A percentile compares a stretch with the other conserved stretches of the same genome.
Conservation (phyloP, 129 eudicot species). For the Flaveria bidentis region DNA sequence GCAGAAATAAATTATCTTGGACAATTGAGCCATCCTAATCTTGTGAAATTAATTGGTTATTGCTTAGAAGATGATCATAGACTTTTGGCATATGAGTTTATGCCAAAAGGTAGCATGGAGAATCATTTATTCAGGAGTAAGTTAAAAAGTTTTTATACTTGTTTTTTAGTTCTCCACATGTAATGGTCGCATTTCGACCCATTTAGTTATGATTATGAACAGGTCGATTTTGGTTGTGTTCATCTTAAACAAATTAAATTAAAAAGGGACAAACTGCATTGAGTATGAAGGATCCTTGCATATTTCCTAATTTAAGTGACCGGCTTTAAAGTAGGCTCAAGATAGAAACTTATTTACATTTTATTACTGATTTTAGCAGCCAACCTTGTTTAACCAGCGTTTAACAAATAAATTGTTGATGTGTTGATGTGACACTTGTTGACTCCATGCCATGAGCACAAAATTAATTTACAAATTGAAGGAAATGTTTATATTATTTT, state of each 20-base stretch:
- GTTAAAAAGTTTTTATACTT: conserved; percentile 26
- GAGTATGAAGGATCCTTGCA: too few relatives aligned
- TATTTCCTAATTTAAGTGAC: too few relatives aligned
- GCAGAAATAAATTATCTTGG: conserved; percentile 92
- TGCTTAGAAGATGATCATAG: conserved; percentile 93
- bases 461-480: too few relatives aligned
- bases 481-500: too few relatives aligned
- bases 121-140: conserved; percentile 87
- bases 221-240: background rate
- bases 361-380: too few relatives aligned
- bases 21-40: conserved; percentile 82
- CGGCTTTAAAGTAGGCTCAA: too few relatives aligned
- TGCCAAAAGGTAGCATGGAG: conserved; percentile 98
- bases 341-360: too few relatives aligned
- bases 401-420: too few relatives aligned
- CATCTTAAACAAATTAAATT: background rate
- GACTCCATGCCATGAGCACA: too few relatives aligned
- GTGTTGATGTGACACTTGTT: too few relatives aligned
- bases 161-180: background rate
- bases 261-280: too few relatives aligned
- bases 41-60: conserved; percentile 77
- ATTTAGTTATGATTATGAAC: background rate
- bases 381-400: too few relatives aligned
- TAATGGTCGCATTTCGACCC: background rate
- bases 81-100: conserved; percentile 83